Base-by-base conservation (phyloP, 225 moss, liverwort and hornwort genomes). In the Physcomitrium patens region DNA sequence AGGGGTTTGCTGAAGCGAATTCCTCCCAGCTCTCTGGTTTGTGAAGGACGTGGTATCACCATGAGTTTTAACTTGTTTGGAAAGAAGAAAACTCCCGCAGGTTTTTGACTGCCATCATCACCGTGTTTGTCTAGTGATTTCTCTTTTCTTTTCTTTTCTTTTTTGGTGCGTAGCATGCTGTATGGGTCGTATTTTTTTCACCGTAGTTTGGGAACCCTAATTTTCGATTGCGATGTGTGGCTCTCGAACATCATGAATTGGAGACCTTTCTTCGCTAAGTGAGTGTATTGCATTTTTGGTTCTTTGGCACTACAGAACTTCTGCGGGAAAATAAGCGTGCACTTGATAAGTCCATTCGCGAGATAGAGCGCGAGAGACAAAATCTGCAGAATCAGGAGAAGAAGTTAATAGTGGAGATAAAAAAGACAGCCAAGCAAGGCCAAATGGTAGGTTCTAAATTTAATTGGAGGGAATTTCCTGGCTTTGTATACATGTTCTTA, bases 371-470 rank as follows among this genome's bases (percentile, higher is more conserved):
- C 44, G 96, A 96, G 85, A 86, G 93, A 52, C 91, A 95, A 76
- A 90, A 87, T 79, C 73, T 99, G 47, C 97, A 99, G 77, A 81
- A 82, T 70, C 95, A 99, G 77, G 97, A 99, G 82, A 99, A 99
- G 85, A 99, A 99, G 82, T 77, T 99, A 76, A 99, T 99, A 56
- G 44, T 72, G 37, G 97, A 95, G 78, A 99, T 99, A 10, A 99
- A 99, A 85, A 95, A 99, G 82, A 95, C 97, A 37, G 97, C 97
- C 17, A 99, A 99, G 84, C 97, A 99, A 89, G 97, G 94, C 58
- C 94, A 99, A 81, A 99, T 99, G 96, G 95, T 93, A 72, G 71
- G 86, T 78, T 80, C 77, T 31, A 15, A 9, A 47, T 18, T 54
- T 3, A 41, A 11, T 53, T 53, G 7, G n/a, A 9, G 48, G 28